These are phyloP conservation scores for Alternaria gaisen DNA, from an alignment of 2,329 filamentous ascomycete species.

Conservation along the genomic window DNA sequence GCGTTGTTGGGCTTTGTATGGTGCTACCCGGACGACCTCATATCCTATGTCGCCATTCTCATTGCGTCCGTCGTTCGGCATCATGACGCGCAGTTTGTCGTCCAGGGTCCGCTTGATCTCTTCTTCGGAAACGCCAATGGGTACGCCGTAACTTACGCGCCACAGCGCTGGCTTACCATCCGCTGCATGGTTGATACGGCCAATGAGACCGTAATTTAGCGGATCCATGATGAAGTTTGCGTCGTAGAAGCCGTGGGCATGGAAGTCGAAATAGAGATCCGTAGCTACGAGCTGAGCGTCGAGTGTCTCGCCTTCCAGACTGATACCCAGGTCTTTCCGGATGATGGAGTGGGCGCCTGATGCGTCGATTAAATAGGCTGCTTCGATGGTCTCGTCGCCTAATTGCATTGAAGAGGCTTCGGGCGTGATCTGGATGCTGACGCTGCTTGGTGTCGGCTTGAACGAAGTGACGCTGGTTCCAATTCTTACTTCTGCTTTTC, in stretches of 20 bases:
- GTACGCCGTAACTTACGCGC: slow-evolving; percentile 54
- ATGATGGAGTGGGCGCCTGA: slow-evolving; percentile 40
- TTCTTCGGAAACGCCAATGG: slow-evolving; percentile 36
- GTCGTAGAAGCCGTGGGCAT: slow-evolving; percentile 50
- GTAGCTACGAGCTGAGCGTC: slow-evolving; percentile 51
- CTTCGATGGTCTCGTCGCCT: slow-evolving; percentile 25
- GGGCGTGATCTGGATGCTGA: slow-evolving; percentile 19
- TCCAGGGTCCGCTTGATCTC: slow-evolving; percentile 41
- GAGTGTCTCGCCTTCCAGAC: slow-evolving; percentile 48
- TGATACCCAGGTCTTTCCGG: slow-evolving; percentile 28
- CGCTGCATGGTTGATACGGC: slow-evolving; percentile 39
- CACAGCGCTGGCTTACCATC: slow-evolving; percentile 41
- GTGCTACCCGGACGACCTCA: slow-evolving; percentile 47
- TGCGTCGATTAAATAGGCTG: slow-evolving; percentile 42
- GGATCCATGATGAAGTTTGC: slow-evolving; percentile 54
- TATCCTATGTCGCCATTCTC: slow-evolving; percentile 32
- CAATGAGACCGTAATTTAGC: slow-evolving; percentile 50
- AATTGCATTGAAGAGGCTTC: slow-evolving; percentile 8
- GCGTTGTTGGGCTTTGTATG: slow-evolving; percentile 55
- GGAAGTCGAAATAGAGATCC: slow-evolving; percentile 50
- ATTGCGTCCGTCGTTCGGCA: slow-evolving; percentile 37
- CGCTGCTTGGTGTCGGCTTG: slow-evolving; percentile 13
- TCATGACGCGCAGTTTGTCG: slow-evolving; percentile 41
- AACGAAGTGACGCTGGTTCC: slow-evolving; percentile 30
- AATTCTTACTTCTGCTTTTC: slow-evolving; percentile 29